A percentile compares a stretch with the other conserved stretches of the same genome.
Evolutionary conservation across 768 basidiomycete species (phyloP).

Genomic region (Lentinus tigrinus): DNA sequence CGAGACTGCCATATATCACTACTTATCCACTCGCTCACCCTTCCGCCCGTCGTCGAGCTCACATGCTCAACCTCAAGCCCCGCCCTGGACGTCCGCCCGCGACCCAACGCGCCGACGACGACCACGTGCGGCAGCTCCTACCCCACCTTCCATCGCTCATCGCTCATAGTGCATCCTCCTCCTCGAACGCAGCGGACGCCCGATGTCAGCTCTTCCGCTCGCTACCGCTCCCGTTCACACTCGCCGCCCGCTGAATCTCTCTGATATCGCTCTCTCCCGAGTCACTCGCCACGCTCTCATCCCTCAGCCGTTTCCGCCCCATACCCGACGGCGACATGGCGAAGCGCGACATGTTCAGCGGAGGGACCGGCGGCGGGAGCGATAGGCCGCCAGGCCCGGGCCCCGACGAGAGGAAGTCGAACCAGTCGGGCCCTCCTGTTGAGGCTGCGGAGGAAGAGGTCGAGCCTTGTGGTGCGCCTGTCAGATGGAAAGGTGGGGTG

Average conservation of each 20-base stretch:
- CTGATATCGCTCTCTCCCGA: conserved; percentile 13
- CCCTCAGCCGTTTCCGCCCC: conserved; percentile 19
- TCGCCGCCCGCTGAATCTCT: background rate
- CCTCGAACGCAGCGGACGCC: background rate
- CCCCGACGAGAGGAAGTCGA: conserved; percentile 19
- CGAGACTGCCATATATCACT: no score
- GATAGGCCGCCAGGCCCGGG: background rate
- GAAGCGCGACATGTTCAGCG: conserved; percentile 18
- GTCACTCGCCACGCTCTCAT: conserved; percentile 12
- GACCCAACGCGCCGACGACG: background rate
- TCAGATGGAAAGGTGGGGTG: background rate
- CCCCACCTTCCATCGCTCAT: background rate
- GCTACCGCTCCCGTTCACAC: background rate
- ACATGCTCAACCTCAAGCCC: background rate
- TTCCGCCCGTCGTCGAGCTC: no score
- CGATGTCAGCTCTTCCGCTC: conserved; percentile 8
- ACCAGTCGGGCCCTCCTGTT: conserved; percentile 9
- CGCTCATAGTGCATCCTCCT: background rate
- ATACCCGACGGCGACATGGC: conserved; percentile 9
- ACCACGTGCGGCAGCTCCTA: conserved; percentile 1
- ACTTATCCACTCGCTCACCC: no score
- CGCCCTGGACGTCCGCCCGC: background rate
- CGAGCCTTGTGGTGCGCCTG: conserved; percentile 10
- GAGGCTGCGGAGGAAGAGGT: background rate
- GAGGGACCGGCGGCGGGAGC: conserved; percentile 14